Evolutionary conservation across 2,329 filamentous ascomycete genomes (phyloP).

Genomic region (Neofusicoccum sp.): DNA sequence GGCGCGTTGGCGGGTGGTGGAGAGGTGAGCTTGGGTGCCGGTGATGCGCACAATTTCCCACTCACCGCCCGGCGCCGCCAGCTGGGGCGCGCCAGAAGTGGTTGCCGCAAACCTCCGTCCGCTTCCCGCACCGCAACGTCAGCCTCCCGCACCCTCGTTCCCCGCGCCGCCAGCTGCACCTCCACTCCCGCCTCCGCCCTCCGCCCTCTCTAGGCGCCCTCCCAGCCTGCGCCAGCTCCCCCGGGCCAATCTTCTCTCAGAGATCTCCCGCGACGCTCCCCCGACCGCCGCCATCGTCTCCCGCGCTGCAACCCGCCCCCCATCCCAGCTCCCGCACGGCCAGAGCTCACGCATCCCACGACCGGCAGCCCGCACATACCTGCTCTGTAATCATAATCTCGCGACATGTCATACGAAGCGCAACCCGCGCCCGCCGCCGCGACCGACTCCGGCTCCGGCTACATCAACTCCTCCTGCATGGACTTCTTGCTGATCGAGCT

Average conservation of each 20-base stretch:
- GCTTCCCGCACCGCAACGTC: slow-evolving; percentile 20
- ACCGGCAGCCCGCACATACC: background rate
- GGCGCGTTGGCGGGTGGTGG: background rate
- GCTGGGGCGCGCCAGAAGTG: no score
- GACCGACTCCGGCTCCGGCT: slow-evolving; percentile 43
- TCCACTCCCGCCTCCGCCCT: background rate
- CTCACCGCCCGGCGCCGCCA: slow-evolving; percentile 85
- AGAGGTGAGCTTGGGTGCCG: slow-evolving; percentile 1
- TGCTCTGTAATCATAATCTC: background rate
- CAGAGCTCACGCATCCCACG: slow-evolving; percentile 57
- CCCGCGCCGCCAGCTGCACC: slow-evolving; percentile 19
- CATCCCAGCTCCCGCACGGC: slow-evolving; percentile 44
- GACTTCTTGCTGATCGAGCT: slow-evolving; percentile 96
- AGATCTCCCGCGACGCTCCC: slow-evolving; percentile 15
- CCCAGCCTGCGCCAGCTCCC: background rate
- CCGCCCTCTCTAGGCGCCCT: no score
- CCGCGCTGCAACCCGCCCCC: slow-evolving; percentile 7
- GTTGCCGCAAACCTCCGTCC: slow-evolving; percentile 71
- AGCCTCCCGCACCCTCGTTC: slow-evolving; percentile 8
- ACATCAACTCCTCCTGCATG: slow-evolving; percentile 80
- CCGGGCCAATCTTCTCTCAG: no score
- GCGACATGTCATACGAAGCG: slow-evolving; percentile 3
- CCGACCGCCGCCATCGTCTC: no score
- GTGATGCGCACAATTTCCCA: slow-evolving; percentile 62
- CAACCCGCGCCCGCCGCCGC: background rate